These are phyloP conservation scores for Lactifluus volemus DNA, from an alignment of 768 basidiomycete species.

Conservation along the genomic window DNA sequence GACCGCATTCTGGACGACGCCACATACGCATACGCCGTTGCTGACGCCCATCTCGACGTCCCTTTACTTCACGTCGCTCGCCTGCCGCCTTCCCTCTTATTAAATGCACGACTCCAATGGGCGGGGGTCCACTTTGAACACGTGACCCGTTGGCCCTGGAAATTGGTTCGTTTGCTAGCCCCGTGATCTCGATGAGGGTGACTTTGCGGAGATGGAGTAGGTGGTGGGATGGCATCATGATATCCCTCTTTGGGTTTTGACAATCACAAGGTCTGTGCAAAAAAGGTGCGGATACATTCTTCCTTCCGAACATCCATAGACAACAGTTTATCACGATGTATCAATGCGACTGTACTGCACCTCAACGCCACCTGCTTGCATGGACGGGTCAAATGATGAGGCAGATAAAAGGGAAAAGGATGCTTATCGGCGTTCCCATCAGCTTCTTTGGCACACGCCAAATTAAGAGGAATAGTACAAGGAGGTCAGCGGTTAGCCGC, in stretches of 20 bases:
- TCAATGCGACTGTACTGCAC: background rate
- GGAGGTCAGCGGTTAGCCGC: background rate
- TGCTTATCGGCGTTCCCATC: background rate
- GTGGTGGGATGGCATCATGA: background rate
- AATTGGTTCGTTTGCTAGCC: conserved; percentile 43
- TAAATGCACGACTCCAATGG: background rate
- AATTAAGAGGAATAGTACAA: background rate
- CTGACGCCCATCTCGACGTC: conserved; percentile 4
- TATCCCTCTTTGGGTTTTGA: background rate
- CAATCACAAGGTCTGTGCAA: background rate
- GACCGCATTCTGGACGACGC: conserved; percentile 5
- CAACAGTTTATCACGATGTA: background rate
- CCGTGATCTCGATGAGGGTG: conserved; percentile 87
- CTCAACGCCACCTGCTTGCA: background rate
- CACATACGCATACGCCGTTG: conserved; percentile 6
- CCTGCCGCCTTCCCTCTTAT: background rate
- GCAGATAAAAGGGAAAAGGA: background rate
- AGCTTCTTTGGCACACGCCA: background rate
- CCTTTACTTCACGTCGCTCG: background rate
- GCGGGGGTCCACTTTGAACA: background rate
- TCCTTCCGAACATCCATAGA: background rate
- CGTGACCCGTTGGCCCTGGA: background rate
- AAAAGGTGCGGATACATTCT: background rate
- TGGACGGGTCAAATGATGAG: background rate
- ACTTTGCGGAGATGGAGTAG: conserved; percentile 71